These are phyloP conservation scores for Viola pubescens DNA, from an alignment of 441 rosid species.

Conservation along the genomic window DNA sequence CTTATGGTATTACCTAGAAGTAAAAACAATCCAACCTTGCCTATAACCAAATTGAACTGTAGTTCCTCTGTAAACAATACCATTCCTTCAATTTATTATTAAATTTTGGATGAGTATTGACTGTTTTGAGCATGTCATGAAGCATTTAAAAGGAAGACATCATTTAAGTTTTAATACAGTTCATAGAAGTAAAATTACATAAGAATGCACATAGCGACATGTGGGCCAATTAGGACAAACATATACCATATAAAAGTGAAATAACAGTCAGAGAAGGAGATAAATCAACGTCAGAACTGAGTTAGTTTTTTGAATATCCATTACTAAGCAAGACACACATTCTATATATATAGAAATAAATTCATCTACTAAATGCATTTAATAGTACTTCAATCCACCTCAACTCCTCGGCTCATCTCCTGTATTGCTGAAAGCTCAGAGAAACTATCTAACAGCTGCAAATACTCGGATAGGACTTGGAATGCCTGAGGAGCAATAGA, in stretches of 20 bases:
- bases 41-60: too few relatives aligned
- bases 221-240: background rate
- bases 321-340: too few relatives aligned
- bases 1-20: too few relatives aligned
- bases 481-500: conserved; percentile 56
- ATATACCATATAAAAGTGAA: background rate
- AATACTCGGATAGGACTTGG: conserved; percentile 92
- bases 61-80: too few relatives aligned
- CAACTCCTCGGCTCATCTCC: conserved; percentile 96
- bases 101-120: too few relatives aligned
- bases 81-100: too few relatives aligned
- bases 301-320: too few relatives aligned
- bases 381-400: conserved; percentile 42
- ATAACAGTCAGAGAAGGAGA: background rate
- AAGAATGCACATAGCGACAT: background rate
- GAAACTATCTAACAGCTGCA: conserved; percentile 86
- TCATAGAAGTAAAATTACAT: too few relatives aligned
- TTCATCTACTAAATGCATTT: background rate
- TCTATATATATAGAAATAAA: background rate
- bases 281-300: background rate
- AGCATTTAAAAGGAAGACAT: too few relatives aligned
- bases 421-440: conserved; percentile 80
- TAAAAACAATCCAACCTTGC: too few relatives aligned
- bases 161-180: too few relatives aligned
- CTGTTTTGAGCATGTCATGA: too few relatives aligned